These are phyloP conservation scores for Neofusicoccum parvum DNA, from an alignment of 2,329 filamentous ascomycete genomes.

Conservation along the genomic window DNA sequence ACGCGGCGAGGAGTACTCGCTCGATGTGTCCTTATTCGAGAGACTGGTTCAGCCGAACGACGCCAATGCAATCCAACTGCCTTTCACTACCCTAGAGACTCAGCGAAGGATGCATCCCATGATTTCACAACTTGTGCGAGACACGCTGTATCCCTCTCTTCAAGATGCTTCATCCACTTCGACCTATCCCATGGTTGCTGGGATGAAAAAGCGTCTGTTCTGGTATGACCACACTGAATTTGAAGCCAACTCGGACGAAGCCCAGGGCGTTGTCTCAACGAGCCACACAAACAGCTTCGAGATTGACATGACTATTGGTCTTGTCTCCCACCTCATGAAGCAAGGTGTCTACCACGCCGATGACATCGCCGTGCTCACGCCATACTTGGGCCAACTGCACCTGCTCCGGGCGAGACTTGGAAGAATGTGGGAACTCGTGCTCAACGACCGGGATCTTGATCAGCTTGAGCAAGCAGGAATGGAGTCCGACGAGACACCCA, in stretches of 20 bases:
- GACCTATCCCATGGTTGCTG: conserved; percentile 52
- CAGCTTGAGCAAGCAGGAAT: conserved; percentile 46
- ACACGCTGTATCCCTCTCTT: conserved; percentile 60
- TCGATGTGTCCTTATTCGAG: conserved; percentile 66
- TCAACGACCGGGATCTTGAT: conserved; percentile 65
- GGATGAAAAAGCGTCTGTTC: conserved; percentile 58
- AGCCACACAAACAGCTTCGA: conserved; percentile 63
- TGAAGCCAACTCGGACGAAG: conserved; percentile 38
- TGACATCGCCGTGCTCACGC: conserved; percentile 72
- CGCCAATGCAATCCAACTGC: conserved; percentile 17
- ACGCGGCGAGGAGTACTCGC: conserved; percentile 51
- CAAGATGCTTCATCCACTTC: conserved; percentile 49
- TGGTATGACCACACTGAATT: conserved; percentile 62
- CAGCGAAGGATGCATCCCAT: conserved; percentile 68
- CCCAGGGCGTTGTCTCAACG: conserved; percentile 29
- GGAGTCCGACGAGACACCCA: conserved; percentile 27
- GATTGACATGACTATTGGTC: conserved; percentile 61
- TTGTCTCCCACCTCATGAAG: conserved; percentile 66
- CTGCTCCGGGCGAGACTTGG: conserved; percentile 52
- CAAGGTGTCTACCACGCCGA: conserved; percentile 62
- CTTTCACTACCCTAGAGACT: conserved; percentile 47
- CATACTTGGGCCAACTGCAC: conserved; percentile 61
- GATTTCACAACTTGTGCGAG: conserved; percentile 61
- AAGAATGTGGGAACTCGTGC: conserved; percentile 59
- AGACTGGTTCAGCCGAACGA: conserved; percentile 47